Conservation (phyloP, 768 basidiomycete genomes). For the button mushroom (Agaricus bisporus) region DNA sequence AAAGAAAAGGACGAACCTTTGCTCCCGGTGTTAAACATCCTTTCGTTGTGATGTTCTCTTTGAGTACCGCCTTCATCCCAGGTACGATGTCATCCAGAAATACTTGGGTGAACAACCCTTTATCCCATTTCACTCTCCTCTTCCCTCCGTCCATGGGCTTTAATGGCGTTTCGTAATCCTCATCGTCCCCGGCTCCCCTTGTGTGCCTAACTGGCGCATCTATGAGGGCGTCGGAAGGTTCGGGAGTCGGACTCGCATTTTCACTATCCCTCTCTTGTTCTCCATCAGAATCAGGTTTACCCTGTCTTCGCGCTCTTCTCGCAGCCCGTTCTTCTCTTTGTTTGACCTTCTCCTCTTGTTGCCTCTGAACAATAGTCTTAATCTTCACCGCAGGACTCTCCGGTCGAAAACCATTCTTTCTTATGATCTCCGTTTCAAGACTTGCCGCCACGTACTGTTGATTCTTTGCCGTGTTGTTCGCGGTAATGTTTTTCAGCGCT, state of each 20-base stretch:
- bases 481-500: conserved; percentile 65
- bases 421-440: conserved; percentile 65
- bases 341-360: conserved; percentile 54
- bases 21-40: conserved; percentile 64
- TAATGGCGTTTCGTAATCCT: conserved; percentile 67
- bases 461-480: conserved; percentile 66
- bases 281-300: conserved; percentile 23
- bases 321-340: conserved; percentile 54
- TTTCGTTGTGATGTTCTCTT: conserved; percentile 36
- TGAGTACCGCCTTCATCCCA: conserved; percentile 35
- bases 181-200: conserved; percentile 75
- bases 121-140: conserved; percentile 76
- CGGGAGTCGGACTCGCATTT: conserved; percentile 11
- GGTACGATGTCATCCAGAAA: conserved; percentile 61
- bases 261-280: conserved; percentile 22
- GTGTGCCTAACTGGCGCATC: conserved; percentile 30
- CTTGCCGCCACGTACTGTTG: conserved; percentile 56
- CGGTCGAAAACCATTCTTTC: conserved; percentile 63
- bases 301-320: conserved; percentile 45
- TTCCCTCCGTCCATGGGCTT: conserved; percentile 36
- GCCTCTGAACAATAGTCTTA: conserved; percentile 59
- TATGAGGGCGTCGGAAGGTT: not conserved
- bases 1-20: conserved; percentile 41
- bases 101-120: conserved; percentile 54
- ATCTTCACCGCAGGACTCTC: conserved; percentile 77